Evolutionary conservation across 305 asterid species (phyloP), one percentile per base, ranked within the genome.

Genomic region (Plantago coronopus): DNA sequence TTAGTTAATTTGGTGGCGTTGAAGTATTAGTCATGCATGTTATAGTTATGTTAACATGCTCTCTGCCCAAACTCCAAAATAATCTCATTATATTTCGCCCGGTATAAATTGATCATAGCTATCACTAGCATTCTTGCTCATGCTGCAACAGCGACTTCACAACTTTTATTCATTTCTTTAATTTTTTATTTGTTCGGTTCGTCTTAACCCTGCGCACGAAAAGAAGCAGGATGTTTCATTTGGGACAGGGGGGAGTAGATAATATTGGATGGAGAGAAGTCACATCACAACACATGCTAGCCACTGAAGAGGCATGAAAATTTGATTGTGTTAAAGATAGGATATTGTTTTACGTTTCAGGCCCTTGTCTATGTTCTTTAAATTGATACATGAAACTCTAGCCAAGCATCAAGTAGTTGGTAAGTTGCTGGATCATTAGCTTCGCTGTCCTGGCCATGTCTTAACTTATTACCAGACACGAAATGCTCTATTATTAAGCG

Each of bases 311-410:
- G 14, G 72, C 84, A 79, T 66, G 23, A 68, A 49, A 50, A 71
- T 59, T 57, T 69, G 60, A 46, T 49, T 65, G 77, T 57, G 61
- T 55, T 71, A 47, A 54, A 25, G 58, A 53, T 15, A 7, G 19
- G 42, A 53, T 53, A 34, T 34, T 59, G 51, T 55, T 68, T 68
- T 56, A 60, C 59, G 51, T 55, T 68, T 68, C 54, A 60, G 82
- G 81, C 78, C 89, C 86, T 71, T 69, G 48, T 67, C 69, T 78
- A 65, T 68, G 19, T 67, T 63, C 83, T 79, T 78, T 79, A 73
- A 71, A 71, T 67, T 61, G 57, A 51, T n/a, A 71, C 83, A 84
- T 71, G 59, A 70, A 71, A 64, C 60, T 65, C 70, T 65, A 65
- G 63, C 63, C 63, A 63, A 59, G 70, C 59, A 66, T 58, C 27